These are phyloP conservation scores for Saturnispora bothae DNA, from an alignment of 805 yeast genomes.

Conservation along the genomic window DNA sequence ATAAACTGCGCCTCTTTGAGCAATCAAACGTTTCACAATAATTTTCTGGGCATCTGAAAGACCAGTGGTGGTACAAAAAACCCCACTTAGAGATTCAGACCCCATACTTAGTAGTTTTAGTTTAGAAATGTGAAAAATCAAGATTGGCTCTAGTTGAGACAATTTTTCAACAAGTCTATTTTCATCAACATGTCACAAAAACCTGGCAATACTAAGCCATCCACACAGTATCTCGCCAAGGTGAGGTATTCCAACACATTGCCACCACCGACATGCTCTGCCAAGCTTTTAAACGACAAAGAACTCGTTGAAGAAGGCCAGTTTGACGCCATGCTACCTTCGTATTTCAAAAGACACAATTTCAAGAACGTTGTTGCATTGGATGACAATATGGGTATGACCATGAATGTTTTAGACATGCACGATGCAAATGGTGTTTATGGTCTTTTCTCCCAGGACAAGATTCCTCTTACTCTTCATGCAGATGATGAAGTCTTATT, in stretches of 20 bases:
- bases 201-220: conserved; percentile 4
- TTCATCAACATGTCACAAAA: background rate
- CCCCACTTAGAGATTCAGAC: background rate
- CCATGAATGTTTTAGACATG: conserved; percentile 55
- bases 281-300: conserved; percentile 52
- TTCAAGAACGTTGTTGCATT: conserved; percentile 51
- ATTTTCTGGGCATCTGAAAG: conserved; percentile 22
- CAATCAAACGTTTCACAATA: conserved; percentile 35
- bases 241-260: conserved; percentile 75
- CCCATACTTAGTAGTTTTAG: too few species aligned
- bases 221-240: conserved; percentile 50
- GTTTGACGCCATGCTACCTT: conserved; percentile 49
- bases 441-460: conserved; percentile 13
- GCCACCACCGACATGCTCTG: conserved; percentile 91
- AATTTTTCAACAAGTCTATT: background rate
- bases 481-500: conserved; percentile 69
- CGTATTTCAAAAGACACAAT: conserved; percentile 66
- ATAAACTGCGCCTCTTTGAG: conserved; percentile 49
- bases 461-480: conserved; percentile 38
- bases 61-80: background rate
- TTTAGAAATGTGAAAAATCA: too few species aligned
- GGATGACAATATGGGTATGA: conserved; percentile 61
- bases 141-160: too few species aligned
- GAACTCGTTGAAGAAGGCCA: conserved; percentile 28
- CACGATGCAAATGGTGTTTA: conserved; percentile 34